These are phyloP conservation scores for Xylariaceae sp. DNA, from an alignment of 2,329 filamentous ascomycete species.

Conservation along the genomic window DNA sequence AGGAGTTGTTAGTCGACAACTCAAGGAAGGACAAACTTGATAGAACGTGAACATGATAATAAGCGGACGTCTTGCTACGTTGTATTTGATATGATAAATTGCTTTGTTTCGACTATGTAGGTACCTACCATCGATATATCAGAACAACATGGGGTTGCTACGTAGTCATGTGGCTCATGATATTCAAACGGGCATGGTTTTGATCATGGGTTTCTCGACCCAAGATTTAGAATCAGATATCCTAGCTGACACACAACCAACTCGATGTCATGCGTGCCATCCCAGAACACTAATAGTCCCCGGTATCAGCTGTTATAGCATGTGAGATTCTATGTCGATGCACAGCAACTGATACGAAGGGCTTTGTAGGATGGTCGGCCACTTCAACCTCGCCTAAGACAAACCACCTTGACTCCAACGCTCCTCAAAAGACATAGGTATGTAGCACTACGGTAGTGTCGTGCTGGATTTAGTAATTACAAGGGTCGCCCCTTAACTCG, in stretches of 20 bases:
- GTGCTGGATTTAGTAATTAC: neutral
- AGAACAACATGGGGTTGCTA: neutral
- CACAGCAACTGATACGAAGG: neutral
- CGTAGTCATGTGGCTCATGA: neutral
- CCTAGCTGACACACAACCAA: too few relatives aligned
- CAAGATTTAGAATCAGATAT: neutral
- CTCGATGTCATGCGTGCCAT: neutral
- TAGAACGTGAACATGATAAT: neutral
- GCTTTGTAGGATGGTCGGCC: neutral
- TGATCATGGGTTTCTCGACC: neutral
- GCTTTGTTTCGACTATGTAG: neutral
- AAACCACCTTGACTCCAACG: slow-evolving; percentile 2
- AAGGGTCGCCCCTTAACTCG: slow-evolving; percentile 47
- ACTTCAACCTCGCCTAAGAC: neutral
- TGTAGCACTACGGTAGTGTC: slow-evolving; percentile 15
- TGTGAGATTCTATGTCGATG: neutral
- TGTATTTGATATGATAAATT: neutral
- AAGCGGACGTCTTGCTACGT: neutral
- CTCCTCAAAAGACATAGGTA: slow-evolving; percentile 7
- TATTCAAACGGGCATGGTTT: neutral
- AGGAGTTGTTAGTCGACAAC: neutral
- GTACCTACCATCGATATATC: neutral
- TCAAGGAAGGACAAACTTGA: neutral
- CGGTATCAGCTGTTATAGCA: neutral
- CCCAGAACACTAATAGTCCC: neutral